Evolutionary conservation across 148 eudicot species (phyloP), one percentile per base, ranked within the genome.

Genomic region (Pharnaceum exiguum): DNA sequence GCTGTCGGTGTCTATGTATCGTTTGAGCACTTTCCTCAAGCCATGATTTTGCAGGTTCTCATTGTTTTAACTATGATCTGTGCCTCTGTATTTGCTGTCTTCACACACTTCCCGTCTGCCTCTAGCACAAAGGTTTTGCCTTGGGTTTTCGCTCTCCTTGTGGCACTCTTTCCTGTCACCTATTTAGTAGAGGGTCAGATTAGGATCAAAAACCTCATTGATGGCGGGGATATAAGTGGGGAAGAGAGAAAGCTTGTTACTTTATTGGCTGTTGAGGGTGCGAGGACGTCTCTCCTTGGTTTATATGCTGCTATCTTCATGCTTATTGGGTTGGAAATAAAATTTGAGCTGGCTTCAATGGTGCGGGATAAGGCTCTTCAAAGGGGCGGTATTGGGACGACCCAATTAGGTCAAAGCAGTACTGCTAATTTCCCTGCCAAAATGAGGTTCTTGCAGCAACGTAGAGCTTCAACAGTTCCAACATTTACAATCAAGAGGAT

Each of bases 101-200:
- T 88, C 77, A 85, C 99, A 19, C 96, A 93, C 50, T 75, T 93
- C 57, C 99, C 99, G 44, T 93, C 96, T 56, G 95, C 95, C 57
- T 85, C 80, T 15, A 93, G 99, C 81, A 89, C 96, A 47, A 93
- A 83, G 64, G 68, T 76, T 35, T 74, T 93, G 36, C 99, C 99
- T 2, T 89, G 99, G 99, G 83, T 93, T 54, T 93, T 93, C 75
- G 99, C 99, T 21, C 77, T 93, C 24, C 87, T 93, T 42, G 99
- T 93, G 48, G 99, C 99, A 65, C 94, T 93, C n/a, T 93, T 93
- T 46, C 99, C 96, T 19, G 96, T 89, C 63, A 93, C 96, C 48
- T 93, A 85, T 59, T 66, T 93, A 45, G 66, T 93, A 50, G 99
- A 93, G 71, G 99, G 96, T 47, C 95, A 88, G 60, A 83, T 93